Base-by-base conservation (phyloP, 164 flowering plant species). In the Tetracentron sinense region DNA sequence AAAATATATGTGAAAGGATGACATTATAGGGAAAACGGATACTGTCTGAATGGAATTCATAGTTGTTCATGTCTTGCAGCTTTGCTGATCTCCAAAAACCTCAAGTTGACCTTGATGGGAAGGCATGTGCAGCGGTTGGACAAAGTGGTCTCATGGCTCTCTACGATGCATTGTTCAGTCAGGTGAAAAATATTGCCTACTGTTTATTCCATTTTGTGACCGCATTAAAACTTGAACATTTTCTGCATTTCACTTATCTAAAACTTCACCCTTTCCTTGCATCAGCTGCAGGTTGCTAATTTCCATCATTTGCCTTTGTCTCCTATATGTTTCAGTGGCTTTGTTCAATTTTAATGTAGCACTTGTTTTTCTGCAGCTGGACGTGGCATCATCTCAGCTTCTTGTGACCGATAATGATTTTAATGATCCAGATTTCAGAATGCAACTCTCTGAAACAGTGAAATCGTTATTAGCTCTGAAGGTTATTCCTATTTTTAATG, bases 111-210 rank as follows among this genome's bases (percentile, higher is more conserved):
- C 85, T 94, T 69, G 96, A 94, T 82, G 97, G 97, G 54, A 91
- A 92, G 76, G 97, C 96, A 15, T 94, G 97, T 77, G 99, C 99
- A 6, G 90, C 96, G 76, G 99, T 92, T 74, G 99, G 99, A 16
- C 99, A 92, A 63, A 92, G 77, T 72, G 85, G 92, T 61, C 90
- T 92, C 30, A 91, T 92, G 97, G 96, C 97, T 68, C 77, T 91
- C 0, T 95, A 95, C 76, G 99, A 95, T 73, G 70, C 88, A 42
- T 63, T 95, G 74, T 92, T 95, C 68, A 84, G 81, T 74, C 96
- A 94, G 97, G 98, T 90, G 30, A 57, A 48, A n/a, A 25, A 25
- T 52, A 3, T 28, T 52, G 15, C 2, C 20, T 0, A 12, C 14
- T 14, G 11, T 19, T 4, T n/a, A 44, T 20, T 30, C 54, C 42